A percentile compares a stretch with the other conserved stretches of the same genome.
Conservation (phyloP, 2,329 filamentous ascomycete species). For the Hawksworthiomyces lignivorus region DNA sequence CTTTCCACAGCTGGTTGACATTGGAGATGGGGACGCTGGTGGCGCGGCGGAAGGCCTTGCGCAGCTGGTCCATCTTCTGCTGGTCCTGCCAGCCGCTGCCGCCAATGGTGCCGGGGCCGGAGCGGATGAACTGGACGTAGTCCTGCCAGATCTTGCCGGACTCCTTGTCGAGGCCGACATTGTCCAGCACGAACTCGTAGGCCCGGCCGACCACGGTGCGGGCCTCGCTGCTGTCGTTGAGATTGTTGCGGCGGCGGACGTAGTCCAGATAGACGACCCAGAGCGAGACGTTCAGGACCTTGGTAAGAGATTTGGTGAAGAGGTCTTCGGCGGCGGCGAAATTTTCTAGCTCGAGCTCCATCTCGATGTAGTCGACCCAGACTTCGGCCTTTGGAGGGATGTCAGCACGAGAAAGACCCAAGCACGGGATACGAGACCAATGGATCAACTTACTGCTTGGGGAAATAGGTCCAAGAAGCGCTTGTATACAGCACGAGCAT, state of each 20-base stretch:
- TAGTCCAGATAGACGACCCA: conserved; percentile 96
- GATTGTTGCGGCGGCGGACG: conserved; percentile 81
- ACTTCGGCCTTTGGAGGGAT: conserved; percentile 64
- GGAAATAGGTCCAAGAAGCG: conserved; percentile 85
- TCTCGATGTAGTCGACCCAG: conserved; percentile 81
- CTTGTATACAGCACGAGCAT: conserved; percentile 72
- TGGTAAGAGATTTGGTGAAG: conserved; percentile 69
- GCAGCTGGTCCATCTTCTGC: conserved; percentile 92
- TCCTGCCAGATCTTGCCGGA: conserved; percentile 88
- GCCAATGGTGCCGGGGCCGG: conserved; percentile 75
- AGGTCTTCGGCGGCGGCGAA: conserved; percentile 73
- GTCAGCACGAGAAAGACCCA: conserved; percentile 24
- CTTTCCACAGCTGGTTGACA: conserved; percentile 84
- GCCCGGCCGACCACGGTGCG: conserved; percentile 74
- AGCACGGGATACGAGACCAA: background rate
- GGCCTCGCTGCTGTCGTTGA: conserved; percentile 70
- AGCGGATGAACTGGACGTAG: conserved; percentile 89
- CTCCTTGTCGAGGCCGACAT: conserved; percentile 86
- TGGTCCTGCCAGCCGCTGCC: conserved; percentile 91
- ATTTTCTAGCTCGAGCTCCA: conserved; percentile 84
- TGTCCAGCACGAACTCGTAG: conserved; percentile 86
- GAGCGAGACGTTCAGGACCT: conserved; percentile 73
- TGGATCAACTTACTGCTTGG: conserved; percentile 57
- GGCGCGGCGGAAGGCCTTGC: conserved; percentile 87
- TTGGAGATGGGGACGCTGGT: conserved; percentile 79